phyloP scores from a whole-genome alignment of 1,284 basidiomycete species.

The Xerocomus nothofagi region DNA sequence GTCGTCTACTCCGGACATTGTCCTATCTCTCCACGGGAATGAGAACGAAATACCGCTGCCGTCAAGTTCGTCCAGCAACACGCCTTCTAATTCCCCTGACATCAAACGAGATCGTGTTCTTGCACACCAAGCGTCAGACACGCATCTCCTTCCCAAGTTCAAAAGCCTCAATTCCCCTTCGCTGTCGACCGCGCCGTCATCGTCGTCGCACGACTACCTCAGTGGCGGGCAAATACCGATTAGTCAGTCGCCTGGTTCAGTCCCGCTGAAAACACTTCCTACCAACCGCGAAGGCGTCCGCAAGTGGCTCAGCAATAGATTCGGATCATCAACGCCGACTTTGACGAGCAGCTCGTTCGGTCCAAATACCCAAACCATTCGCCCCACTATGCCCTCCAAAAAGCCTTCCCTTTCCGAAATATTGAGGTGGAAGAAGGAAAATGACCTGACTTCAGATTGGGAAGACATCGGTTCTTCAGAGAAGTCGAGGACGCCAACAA shows the following conservation, averaged over 20 bases:
- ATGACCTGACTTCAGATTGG: conserved; percentile 58
- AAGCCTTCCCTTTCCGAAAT: conserved; percentile 67
- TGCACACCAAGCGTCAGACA: conserved; percentile 69
- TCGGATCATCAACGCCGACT: conserved; percentile 45
- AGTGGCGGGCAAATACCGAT: conserved; percentile 38
- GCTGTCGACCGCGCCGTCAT: conserved; percentile 45
- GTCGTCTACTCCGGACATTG: conserved; percentile 63
- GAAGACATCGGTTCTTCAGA: conserved; percentile 54
- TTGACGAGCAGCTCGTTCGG: conserved; percentile 38
- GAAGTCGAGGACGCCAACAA: conserved; percentile 48
- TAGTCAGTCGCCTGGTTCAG: conserved; percentile 38
- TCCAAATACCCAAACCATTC: conserved; percentile 31
- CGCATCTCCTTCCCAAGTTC: conserved; percentile 56
- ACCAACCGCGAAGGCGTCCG: conserved; percentile 72
- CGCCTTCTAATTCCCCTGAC: conserved; percentile 54
- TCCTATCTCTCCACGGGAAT: conserved; percentile 47
- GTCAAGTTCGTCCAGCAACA: conserved; percentile 49
- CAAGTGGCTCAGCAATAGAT: conserved; percentile 69
- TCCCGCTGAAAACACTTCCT: conserved; percentile 56
- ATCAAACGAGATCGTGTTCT: conserved; percentile 56
- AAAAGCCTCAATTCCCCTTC: conserved; percentile 40
- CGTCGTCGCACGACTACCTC: conserved; percentile 54
- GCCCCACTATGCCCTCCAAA: conserved; percentile 42
- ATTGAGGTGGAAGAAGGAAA: conserved; percentile 52
- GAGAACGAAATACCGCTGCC: conserved; percentile 43